Evolutionary conservation across 306 rosid genomes (phyloP), one percentile per base, ranked within the genome.

Genomic region (Dryas alaskensis): DNA sequence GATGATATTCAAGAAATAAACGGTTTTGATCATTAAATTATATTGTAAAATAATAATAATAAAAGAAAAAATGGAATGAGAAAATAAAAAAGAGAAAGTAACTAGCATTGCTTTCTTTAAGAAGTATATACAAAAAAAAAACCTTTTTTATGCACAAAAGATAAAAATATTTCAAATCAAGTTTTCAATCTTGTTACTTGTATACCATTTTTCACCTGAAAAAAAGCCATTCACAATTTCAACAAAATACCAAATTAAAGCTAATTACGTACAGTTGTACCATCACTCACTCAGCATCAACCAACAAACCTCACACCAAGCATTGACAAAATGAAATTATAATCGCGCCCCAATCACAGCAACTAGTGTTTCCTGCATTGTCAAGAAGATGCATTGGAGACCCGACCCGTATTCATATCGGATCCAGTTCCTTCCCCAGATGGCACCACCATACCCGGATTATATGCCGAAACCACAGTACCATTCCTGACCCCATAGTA

Each of bases 381-480:
- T 76, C 70, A 76, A 42, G 54, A 48, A 42, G 66, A 44, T 60
- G 73, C 59, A 59, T 79, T 84, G 9, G 86, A 50, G 57, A 78
- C 83, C 81, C 89, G 83, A 82, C 89, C 92, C 59, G 61, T 0
- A 2, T 67, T 78, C 0, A 76, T 39, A 10, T 85, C 96, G 46
- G 82, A 39, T 43, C 90, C 89, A 50, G 66, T 46, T 73, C 94
- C 83, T n/a, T 86, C 92, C 17, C 81, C 86, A 13, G 89, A 75
- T 7, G 71, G 47, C 61, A 46, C 75, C 27, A 78, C 74, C 91
- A 75, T 80, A 4, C 92, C 78, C 19, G 92, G 52, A 58, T 59
- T 71, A 45, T 75, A 84, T 4, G 69, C 42, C 45, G 76, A 16
- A 45, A 72, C 69, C 64, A 59, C 51, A 4, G 71, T 74, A 6